A percentile compares a stretch with the other conserved stretches of the same genome.
phyloP scores from a whole-genome alignment of 345 rosid species.

The Rubroshorea leprosula region DNA sequence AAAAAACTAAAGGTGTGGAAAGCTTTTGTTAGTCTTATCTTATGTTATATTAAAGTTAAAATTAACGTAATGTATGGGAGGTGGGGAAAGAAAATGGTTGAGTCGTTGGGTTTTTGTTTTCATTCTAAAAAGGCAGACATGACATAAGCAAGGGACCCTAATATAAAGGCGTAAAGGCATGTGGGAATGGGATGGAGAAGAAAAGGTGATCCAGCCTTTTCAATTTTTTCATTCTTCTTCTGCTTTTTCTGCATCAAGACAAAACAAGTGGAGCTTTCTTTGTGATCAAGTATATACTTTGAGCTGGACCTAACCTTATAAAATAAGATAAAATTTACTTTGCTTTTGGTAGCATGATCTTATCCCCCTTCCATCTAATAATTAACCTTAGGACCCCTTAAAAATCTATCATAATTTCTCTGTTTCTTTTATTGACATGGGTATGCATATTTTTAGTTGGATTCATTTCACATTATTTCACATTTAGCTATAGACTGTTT shows the following conservation, averaged over 20 bases:
- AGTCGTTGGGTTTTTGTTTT: conserved; percentile 38
- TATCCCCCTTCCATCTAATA: background rate
- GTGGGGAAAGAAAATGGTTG: background rate
- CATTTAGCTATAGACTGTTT: no score
- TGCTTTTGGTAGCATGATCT: background rate
- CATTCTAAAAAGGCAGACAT: conserved; percentile 32
- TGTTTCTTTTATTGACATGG: no score
- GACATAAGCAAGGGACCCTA: conserved; percentile 20
- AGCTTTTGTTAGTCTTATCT: conserved; percentile 11
- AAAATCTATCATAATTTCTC: no score
- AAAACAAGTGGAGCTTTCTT: conserved; percentile 22
- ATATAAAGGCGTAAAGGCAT: conserved; percentile 21
- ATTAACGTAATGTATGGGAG: no score
- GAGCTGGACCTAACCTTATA: conserved; percentile 3
- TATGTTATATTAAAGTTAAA: conserved; percentile 3
- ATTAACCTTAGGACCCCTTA: no score
- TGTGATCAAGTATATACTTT: conserved; percentile 14
- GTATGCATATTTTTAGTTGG: no score
- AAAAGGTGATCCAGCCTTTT: conserved; percentile 10
- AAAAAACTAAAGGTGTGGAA: background rate
- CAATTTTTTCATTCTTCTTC: no score
- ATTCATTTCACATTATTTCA: no score
- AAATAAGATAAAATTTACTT: background rate
- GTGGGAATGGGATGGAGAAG: conserved; percentile 17
- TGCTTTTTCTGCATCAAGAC: conserved; percentile 14